Evolutionary conservation across 179 eudicot species (phyloP).

Genomic region (Heliamphora pulchella): DNA sequence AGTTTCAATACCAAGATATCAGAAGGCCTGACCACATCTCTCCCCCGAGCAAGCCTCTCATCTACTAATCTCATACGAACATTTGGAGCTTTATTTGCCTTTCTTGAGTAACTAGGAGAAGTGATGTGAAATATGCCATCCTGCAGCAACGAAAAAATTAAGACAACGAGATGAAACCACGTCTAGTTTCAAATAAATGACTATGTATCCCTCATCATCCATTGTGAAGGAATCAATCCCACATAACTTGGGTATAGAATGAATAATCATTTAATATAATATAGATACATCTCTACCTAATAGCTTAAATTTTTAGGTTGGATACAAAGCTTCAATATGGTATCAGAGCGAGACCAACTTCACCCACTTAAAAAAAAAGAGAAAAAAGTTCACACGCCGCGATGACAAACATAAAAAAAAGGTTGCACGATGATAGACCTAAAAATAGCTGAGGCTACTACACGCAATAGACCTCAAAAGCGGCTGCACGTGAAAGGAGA

Average conservation of each 20-base stretch:
- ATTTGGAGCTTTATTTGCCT: conserved; percentile 23
- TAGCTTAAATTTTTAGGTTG: too few species aligned
- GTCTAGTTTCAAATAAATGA: not conserved
- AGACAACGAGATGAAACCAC: not conserved
- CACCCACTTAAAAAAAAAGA: not conserved
- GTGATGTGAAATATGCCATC: conserved; percentile 18
- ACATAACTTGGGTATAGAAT: not conserved
- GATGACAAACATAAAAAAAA: too few species aligned
- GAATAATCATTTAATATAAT: too few species aligned
- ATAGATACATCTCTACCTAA: too few species aligned
- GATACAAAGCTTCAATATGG: too few species aligned
- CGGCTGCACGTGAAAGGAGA: too few species aligned
- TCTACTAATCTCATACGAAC: conserved; percentile 44
- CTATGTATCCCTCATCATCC: not conserved
- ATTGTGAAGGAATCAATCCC: not conserved
- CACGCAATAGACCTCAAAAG: too few species aligned
- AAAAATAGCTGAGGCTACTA: too few species aligned
- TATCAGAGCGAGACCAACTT: not conserved
- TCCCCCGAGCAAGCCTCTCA: conserved; percentile 35
- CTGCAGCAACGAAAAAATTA: conserved; percentile 18
- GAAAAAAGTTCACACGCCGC: too few species aligned
- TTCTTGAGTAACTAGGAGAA: conserved; percentile 27
- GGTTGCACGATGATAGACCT: too few species aligned
- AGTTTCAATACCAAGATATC: conserved; percentile 56
- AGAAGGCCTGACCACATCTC: conserved; percentile 38